phyloP scores from a whole-genome alignment of 1,139 yeast species.

The Debaryomyces fabryi region DNA sequence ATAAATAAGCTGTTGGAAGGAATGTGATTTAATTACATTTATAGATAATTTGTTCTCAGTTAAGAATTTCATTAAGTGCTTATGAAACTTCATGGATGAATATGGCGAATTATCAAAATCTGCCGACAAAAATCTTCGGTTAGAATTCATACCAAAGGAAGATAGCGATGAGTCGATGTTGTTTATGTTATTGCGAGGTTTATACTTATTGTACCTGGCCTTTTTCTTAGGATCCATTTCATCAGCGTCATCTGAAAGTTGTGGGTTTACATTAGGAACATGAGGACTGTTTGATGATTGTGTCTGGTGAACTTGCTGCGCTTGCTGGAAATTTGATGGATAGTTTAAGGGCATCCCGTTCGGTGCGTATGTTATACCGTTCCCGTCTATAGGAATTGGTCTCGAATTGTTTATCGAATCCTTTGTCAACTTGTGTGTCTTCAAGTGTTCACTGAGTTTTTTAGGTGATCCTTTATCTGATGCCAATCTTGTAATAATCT shows the following conservation, averaged over 20 bases:
- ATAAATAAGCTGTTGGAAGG: conserved; percentile 55
- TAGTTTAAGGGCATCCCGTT: conserved; percentile 29
- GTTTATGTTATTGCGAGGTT: conserved; percentile 9
- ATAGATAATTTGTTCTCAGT: conserved; percentile 56
- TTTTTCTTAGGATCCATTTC: conserved; percentile 11
- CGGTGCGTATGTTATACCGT: conserved; percentile 37
- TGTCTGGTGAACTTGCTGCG: conserved; percentile 9
- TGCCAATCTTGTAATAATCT: conserved; percentile 47
- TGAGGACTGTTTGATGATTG: conserved; percentile 8
- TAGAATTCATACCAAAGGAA: conserved; percentile 14
- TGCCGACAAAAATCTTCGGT: conserved; percentile 28
- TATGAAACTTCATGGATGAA: conserved; percentile 51
- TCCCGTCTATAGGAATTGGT: conserved; percentile 41
- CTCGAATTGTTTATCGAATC: conserved; percentile 40
- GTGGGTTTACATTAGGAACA: conserved; percentile 5
- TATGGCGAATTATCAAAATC: conserved; percentile 49
- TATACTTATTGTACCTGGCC: conserved; percentile 11
- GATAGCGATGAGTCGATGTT: conserved; percentile 13
- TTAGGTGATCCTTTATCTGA: conserved; percentile 64
- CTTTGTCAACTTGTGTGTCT: conserved; percentile 52
- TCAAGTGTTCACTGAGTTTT: conserved; percentile 58
- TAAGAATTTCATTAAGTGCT: conserved; percentile 52
- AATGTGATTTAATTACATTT: conserved; percentile 48
- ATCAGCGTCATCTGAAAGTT: conserved; percentile 9
- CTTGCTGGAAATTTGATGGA: conserved; percentile 16